These are phyloP conservation scores for Borealophlyctis nickersoniae DNA, from an alignment of 192 early-diverging fungal genomes.

Conservation along the genomic window DNA sequence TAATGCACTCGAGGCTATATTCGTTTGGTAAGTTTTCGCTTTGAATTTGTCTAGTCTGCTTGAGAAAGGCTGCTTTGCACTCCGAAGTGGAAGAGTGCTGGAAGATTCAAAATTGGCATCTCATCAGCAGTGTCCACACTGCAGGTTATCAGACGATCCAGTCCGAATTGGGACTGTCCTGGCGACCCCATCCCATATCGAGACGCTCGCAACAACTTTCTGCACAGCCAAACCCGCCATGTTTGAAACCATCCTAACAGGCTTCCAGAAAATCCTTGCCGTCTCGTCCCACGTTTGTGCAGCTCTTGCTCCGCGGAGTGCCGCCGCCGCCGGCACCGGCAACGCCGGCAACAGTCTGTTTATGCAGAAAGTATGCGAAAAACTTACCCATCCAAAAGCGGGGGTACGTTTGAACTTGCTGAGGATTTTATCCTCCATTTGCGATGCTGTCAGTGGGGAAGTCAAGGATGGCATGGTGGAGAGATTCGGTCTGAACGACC, in stretches of 20 bases:
- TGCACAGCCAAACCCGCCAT: conserved; percentile 43
- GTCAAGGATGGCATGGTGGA: not conserved
- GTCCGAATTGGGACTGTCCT: not conserved
- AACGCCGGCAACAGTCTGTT: not conserved
- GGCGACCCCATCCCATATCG: conserved; percentile 23
- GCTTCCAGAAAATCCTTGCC: conserved; percentile 47
- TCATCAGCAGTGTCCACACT: not conserved
- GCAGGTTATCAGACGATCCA: conserved; percentile 1
- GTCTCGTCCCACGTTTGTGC: conserved; percentile 33
- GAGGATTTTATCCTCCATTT: conserved; percentile 42
- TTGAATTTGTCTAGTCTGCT: too few relatives aligned
- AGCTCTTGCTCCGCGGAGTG: conserved; percentile 25
- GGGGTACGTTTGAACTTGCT: conserved; percentile 51
- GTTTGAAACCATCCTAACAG: conserved; percentile 54
- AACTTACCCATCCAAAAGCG: conserved; percentile 43
- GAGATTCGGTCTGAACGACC: not conserved
- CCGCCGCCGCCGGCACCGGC: too few relatives aligned
- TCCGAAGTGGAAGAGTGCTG: too few relatives aligned
- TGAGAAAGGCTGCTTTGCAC: too few relatives aligned
- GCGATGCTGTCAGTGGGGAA: conserved; percentile 24
- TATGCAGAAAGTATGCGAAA: conserved; percentile 10
- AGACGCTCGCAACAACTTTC: conserved; percentile 41
- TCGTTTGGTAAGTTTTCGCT: conserved; percentile 48
- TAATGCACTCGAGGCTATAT: conserved; percentile 58
- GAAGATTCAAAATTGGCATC: not conserved